Evolutionary conservation across 1,284 basidiomycete species (phyloP).

Genomic region (Cystobasidium pallidum): DNA sequence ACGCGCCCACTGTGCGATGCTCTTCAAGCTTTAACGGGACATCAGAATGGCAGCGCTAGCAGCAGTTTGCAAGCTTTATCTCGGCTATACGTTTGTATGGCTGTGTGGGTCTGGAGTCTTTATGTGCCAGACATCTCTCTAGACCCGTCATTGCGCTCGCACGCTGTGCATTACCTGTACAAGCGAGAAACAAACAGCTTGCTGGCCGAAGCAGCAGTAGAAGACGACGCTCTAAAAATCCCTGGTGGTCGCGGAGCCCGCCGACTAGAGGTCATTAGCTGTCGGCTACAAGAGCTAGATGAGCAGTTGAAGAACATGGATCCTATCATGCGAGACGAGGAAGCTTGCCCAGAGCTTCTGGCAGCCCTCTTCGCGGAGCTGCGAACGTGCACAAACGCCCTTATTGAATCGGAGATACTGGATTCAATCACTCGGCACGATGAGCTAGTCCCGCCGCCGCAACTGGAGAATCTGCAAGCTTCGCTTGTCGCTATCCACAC

Average conservation of each 20-base stretch:
- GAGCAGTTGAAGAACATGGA: background rate
- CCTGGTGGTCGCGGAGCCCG: constrained; percentile 2
- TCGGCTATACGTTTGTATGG: constrained; percentile 68
- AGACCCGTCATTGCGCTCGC: constrained; percentile 78
- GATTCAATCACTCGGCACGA: background rate
- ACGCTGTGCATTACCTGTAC: constrained; percentile 63
- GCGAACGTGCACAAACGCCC: background rate
- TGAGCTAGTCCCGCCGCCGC: background rate
- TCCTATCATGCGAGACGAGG: background rate
- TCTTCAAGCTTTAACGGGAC: background rate
- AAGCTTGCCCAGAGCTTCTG: background rate
- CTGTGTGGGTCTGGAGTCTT: constrained; percentile 67
- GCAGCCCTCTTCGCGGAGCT: constrained; percentile 29
- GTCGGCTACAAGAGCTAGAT: background rate
- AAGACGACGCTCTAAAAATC: background rate
- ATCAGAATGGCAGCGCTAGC: background rate
- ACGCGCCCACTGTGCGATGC: background rate
- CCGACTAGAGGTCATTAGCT: background rate
- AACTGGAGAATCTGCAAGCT: constrained; percentile 14
- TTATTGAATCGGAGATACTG: background rate
- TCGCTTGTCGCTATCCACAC: constrained; percentile 15
- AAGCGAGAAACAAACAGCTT: constrained; percentile 11
- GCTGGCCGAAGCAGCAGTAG: constrained; percentile 26
- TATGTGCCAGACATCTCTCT: constrained; percentile 84
- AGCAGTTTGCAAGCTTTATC: background rate